Evolutionary conservation across 441 rosid genomes (phyloP).

Genomic region (Populus hybrid): DNA sequence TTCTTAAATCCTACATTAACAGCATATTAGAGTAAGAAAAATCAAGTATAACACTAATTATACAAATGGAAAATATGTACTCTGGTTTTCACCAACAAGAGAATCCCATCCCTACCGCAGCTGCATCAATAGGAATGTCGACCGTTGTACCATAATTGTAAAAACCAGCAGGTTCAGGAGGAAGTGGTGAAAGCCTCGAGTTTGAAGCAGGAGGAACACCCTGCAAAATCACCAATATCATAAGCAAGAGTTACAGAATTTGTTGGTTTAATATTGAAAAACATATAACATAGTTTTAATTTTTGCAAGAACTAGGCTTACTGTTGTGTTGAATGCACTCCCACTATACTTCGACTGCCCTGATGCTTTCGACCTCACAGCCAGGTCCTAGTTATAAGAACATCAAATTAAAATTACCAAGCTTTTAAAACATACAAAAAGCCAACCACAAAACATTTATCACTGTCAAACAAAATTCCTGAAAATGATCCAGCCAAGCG

Average conservation of each 20-base stretch:
- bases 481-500: neutral
- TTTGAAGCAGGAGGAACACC: slow-evolving; percentile 59
- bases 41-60: slow-evolving; percentile 5
- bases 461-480: neutral
- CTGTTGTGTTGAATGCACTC: slow-evolving; percentile 50
- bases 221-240: slow-evolving; percentile 31
- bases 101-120: slow-evolving; percentile 32
- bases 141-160: slow-evolving; percentile 63
- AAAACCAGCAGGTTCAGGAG: slow-evolving; percentile 83
- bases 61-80: neutral
- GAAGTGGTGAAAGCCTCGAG: slow-evolving; percentile 80
- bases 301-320: slow-evolving; percentile 24
- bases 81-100: slow-evolving; percentile 32
- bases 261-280: neutral
- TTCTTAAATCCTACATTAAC: slow-evolving; percentile 59
- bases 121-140: slow-evolving; percentile 79
- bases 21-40: slow-evolving; percentile 20
- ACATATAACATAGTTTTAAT: neutral
- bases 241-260: neutral
- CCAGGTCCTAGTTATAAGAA: slow-evolving; percentile 41
- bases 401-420: neutral
- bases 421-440: neutral
- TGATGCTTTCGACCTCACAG: slow-evolving; percentile 43
- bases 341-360: slow-evolving; percentile 44
- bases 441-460: neutral